Percentiles rank a stretch among this genome's conserved stretches.
These are phyloP conservation scores for Psilocybe mexicana DNA, from an alignment of 1,284 basidiomycete species.

Conservation along the genomic window DNA sequence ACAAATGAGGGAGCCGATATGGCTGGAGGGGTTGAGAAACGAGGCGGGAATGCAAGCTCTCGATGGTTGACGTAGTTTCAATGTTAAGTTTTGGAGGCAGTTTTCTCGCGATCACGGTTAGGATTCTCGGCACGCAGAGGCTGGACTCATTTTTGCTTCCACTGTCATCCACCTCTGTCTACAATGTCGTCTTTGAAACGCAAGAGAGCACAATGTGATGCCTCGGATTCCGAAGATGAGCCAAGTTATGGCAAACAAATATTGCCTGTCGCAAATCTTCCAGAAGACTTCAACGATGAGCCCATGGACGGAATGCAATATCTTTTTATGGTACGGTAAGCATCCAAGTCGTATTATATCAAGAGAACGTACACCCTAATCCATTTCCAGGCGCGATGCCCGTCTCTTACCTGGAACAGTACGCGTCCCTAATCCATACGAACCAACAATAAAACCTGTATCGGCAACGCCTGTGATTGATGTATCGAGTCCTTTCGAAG, in stretches of 20 bases:
- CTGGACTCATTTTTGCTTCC: too few relatives aligned
- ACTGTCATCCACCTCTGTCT: not conserved
- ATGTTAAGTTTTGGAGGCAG: not conserved
- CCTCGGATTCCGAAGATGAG: constrained; percentile 52
- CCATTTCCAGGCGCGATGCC: constrained; percentile 60
- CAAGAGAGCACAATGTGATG: constrained; percentile 44
- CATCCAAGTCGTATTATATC: constrained; percentile 10
- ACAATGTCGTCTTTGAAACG: constrained; percentile 45
- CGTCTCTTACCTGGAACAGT: constrained; percentile 59
- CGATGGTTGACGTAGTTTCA: not conserved
- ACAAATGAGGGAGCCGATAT: not conserved
- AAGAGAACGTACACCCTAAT: constrained; percentile 1
- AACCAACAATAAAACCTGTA: constrained; percentile 32
- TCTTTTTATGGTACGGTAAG: constrained; percentile 76
- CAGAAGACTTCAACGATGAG: constrained; percentile 59
- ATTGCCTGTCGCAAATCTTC: constrained; percentile 74
- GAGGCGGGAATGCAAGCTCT: not conserved
- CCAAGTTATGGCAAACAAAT: constrained; percentile 60
- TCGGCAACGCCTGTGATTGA: constrained; percentile 19
- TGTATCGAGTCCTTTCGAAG: constrained; percentile 20
- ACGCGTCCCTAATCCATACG: constrained; percentile 68
- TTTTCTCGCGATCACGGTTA: constrained; percentile 3
- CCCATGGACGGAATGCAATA: constrained; percentile 79
- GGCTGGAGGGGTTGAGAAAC: not conserved
- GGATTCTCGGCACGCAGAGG: not conserved